Percentiles rank a stretch among this genome's conserved stretches.
Evolutionary conservation across 345 rosid species (phyloP).

Genomic region (Eucalyptus albens): DNA sequence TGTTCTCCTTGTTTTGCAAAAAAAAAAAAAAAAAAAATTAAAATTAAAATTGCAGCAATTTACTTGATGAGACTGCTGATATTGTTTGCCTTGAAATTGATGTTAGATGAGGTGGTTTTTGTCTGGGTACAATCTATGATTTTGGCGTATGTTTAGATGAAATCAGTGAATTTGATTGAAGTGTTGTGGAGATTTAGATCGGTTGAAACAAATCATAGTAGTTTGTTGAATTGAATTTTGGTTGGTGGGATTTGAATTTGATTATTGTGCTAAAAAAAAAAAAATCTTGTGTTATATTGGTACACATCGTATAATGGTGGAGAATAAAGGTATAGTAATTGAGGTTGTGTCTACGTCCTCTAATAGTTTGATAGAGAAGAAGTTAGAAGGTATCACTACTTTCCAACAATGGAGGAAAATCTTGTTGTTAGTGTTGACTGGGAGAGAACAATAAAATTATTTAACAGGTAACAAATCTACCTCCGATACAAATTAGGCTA

Average conservation of each 20-base stretch:
- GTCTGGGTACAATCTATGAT: no score
- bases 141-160: no score
- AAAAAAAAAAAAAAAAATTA: neutral
- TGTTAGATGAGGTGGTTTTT: no score
- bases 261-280: neutral
- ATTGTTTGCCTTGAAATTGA: neutral
- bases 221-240: neutral
- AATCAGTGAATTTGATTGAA: no score
- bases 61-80: fast-evolving
- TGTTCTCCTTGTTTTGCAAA: neutral
- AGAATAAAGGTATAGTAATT: neutral
- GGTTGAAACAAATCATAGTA: no score
- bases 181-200: no score
- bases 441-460: neutral
- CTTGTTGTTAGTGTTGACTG: neutral
- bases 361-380: neutral
- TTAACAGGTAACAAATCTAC: no score
- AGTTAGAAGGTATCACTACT: no score
- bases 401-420: neutral
- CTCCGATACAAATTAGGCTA: neutral
- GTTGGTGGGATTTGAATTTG: neutral
- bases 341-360: neutral
- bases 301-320: neutral
- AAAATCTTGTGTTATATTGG: neutral
- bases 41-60: neutral